These are phyloP conservation scores for Pelargonium cotyledonis DNA, from an alignment of 441 rosid species.

Conservation along the genomic window DNA sequence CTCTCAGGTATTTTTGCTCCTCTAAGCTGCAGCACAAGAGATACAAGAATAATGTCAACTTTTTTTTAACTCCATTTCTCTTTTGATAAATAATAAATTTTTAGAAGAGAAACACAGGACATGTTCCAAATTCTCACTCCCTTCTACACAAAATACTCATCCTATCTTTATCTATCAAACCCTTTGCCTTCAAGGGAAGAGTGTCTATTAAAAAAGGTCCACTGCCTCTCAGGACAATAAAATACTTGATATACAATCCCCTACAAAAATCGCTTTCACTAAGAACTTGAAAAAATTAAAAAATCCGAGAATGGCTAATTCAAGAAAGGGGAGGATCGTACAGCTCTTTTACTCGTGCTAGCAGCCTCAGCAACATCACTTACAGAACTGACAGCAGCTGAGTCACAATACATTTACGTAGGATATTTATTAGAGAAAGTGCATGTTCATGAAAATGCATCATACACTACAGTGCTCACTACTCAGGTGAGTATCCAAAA, in stretches of 20 bases:
- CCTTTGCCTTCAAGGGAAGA: not conserved
- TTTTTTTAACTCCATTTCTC: not conserved
- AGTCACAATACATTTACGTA: slow-evolving; percentile 18
- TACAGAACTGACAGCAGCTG: slow-evolving; percentile 45
- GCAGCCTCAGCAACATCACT: slow-evolving; percentile 67
- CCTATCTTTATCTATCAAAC: not conserved
- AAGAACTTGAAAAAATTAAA: not conserved
- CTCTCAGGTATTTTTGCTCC: slow-evolving; percentile 72
- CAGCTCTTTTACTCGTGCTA: slow-evolving; percentile 94
- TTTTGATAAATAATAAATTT: not conserved
- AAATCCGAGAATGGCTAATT: slow-evolving; percentile 2
- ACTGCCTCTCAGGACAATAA: not conserved
- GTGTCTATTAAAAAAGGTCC: not conserved
- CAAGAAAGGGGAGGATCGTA: slow-evolving; percentile 26
- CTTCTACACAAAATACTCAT: not conserved
- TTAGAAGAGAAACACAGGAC: not conserved
- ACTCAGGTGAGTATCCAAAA: not conserved
- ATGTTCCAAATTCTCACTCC: not conserved
- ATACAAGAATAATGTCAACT: slow-evolving; percentile 2
- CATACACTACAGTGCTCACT: not conserved
- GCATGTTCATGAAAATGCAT: slow-evolving; percentile 8
- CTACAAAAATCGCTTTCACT: not conserved
- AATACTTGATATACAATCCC: not conserved
- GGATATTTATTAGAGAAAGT: slow-evolving; percentile 7
- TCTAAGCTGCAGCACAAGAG: slow-evolving; percentile 55